Base-by-base conservation (phyloP, 805 yeast species). In the Myxozyma geophila region DNA sequence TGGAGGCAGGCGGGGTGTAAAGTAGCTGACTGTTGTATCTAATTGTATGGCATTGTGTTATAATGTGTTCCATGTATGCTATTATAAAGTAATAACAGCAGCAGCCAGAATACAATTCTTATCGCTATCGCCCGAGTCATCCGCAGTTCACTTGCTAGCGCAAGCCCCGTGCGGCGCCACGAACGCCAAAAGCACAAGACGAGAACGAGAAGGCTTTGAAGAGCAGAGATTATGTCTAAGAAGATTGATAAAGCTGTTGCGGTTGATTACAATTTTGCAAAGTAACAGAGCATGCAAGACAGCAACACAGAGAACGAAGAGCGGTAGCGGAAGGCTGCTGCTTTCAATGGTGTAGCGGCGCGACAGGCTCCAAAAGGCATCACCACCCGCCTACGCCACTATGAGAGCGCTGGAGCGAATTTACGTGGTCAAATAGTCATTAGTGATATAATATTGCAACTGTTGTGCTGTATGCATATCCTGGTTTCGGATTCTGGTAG, bases 91-190 rank as follows among this genome's bases (percentile, higher is more conserved):
- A 43, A 19, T 43, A n/a, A 28, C 13, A 23, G 40, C 43, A 35
- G n/a, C n/a, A 12, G n/a, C 4, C 43, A 39, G 47, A 43, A 19
- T 8, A 43, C 21, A 43, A 43, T 6, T n/a, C 56, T 53, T 53
- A 53, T 53, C 56, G 56, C 48, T 40, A 53, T 53, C 56, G 56
- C 21, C 44, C 35, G 56, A 53, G 56, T 53, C 56, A 53, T 53
- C 56, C 35, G 12, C 36, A 7, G 33, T 33, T 51, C 13, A 19
- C 48, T 40, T 36, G 5, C 36, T 39, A 40, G 43, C 41, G 56
- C 47, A 53, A 53, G 56, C 56, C 56, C 39, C 56, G 56, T 53
- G 56, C 56, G 56, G 56, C 56, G 56, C 39, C 43, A 37, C 54
- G 15, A 46, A 23, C 35, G 9, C 36, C 50, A 3, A 33, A 7